A percentile compares a stretch with the other conserved stretches of the same genome.
Conservation (phyloP, 2,329 filamentous ascomycete species). For the Penicillium occitanis region DNA sequence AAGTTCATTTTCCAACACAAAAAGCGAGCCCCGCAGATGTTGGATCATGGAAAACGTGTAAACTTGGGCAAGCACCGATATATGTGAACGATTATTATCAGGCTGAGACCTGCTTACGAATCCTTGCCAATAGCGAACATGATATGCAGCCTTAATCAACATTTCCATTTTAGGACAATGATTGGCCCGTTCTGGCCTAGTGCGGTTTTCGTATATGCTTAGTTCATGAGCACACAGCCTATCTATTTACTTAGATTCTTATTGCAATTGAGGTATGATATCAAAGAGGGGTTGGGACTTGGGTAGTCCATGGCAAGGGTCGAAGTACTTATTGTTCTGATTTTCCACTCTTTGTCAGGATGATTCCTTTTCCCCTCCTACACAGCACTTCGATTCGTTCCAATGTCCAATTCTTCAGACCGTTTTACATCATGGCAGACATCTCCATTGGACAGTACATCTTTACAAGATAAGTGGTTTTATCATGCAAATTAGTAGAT, state of each 20-base stretch:
- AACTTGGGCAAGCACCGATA: neutral
- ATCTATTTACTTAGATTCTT: neutral
- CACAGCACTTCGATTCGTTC: neutral
- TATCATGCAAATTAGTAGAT: no score
- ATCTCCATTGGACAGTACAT: conserved; percentile 19
- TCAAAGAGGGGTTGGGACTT: neutral
- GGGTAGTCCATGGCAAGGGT: neutral
- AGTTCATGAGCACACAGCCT: neutral
- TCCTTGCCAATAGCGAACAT: neutral
- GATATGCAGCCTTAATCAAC: neutral
- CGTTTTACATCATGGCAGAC: conserved; percentile 6
- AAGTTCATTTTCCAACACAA: neutral
- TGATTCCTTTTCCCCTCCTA: neutral
- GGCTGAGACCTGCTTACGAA: neutral
- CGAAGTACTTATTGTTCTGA: neutral
- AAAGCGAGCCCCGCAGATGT: neutral
- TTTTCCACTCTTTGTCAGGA: no score
- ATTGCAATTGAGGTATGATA: neutral
- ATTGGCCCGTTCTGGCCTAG: neutral
- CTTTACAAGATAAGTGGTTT: neutral
- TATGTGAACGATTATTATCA: neutral
- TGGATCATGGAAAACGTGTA: neutral
- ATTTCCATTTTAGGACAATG: conserved; percentile 10
- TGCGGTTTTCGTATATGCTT: neutral
- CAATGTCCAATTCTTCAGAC: neutral